Evolutionary conservation across 2,329 filamentous ascomycete genomes (phyloP).

Genomic region (Cordyceps tenuipes): DNA sequence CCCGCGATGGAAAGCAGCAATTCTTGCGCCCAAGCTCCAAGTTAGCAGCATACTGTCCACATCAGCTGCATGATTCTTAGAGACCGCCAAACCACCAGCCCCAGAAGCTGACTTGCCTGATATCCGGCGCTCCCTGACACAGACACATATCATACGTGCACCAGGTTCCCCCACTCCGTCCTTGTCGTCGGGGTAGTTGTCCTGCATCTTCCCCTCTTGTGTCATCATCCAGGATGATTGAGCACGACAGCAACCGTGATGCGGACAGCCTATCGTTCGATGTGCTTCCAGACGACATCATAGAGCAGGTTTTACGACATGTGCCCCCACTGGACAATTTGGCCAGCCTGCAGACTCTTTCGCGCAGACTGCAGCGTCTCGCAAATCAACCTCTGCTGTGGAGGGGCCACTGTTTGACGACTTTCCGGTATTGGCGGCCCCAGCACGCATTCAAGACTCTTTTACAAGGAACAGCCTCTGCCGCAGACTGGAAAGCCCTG

Average conservation of each 20-base stretch:
- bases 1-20: background rate
- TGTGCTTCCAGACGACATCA: conserved; percentile 70
- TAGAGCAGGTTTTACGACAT: conserved; percentile 67
- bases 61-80: background rate
- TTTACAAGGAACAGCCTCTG: conserved; percentile 40
- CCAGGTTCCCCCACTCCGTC: conserved; percentile 3
- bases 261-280: conserved; percentile 28
- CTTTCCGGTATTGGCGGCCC: conserved; percentile 69
- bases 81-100: background rate
- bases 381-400: conserved; percentile 69
- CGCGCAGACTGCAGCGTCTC: conserved; percentile 55
- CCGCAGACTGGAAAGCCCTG: conserved; percentile 66
- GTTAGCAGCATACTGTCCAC: background rate
- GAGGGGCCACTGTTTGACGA: conserved; percentile 61
- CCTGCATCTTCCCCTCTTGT: background rate
- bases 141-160: background rate
- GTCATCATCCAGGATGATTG: background rate
- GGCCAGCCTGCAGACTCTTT: conserved; percentile 42
- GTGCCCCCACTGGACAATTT: conserved; percentile 48
- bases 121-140: background rate
- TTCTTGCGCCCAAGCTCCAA: background rate
- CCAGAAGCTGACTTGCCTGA: background rate
- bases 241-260: background rate
- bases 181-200: background rate
- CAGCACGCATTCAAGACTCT: conserved; percentile 53